A percentile compares a stretch with the other conserved stretches of the same genome.
Conservation (phyloP, 257 asterid species). For the Euphrasia confusa region DNA sequence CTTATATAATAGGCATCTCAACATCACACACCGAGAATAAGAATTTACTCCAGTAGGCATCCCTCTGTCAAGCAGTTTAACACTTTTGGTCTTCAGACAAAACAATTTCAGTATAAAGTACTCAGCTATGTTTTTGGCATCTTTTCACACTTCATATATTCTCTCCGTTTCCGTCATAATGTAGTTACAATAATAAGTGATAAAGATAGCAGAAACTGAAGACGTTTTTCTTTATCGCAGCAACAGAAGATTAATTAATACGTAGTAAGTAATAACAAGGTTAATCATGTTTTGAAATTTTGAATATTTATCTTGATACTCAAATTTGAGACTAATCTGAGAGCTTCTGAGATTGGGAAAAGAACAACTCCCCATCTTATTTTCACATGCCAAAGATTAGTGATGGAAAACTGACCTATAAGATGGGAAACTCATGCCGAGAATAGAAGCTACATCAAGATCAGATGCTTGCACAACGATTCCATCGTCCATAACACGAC, state of each 20-base stretch:
- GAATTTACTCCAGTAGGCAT: background rate
- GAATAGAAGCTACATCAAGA: slow-evolving; percentile 63
- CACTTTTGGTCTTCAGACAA: background rate
- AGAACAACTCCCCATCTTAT: background rate
- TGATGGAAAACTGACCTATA: slow-evolving; percentile 41
- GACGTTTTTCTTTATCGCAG: background rate
- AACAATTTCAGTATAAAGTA: background rate
- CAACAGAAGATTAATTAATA: background rate
- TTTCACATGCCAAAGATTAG: background rate
- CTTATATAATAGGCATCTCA: background rate
- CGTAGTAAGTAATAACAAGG: no score
- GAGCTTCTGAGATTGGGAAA: background rate
- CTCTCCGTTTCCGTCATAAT: background rate
- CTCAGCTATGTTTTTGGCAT: no score
- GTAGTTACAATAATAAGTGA: background rate
- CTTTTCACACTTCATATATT: no score
- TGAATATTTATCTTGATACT: background rate
- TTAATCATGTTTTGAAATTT: background rate
- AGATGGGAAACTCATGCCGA: slow-evolving; percentile 66
- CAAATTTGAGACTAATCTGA: background rate
- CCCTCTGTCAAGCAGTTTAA: background rate
- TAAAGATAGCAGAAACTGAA: background rate
- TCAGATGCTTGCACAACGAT: slow-evolving; percentile 57
- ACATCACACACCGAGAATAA: background rate
- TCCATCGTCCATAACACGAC: slow-evolving; percentile 58